Evolutionary conservation across 2,329 filamentous ascomycete species (phyloP).

Genomic region (Talaromyces islandicus): DNA sequence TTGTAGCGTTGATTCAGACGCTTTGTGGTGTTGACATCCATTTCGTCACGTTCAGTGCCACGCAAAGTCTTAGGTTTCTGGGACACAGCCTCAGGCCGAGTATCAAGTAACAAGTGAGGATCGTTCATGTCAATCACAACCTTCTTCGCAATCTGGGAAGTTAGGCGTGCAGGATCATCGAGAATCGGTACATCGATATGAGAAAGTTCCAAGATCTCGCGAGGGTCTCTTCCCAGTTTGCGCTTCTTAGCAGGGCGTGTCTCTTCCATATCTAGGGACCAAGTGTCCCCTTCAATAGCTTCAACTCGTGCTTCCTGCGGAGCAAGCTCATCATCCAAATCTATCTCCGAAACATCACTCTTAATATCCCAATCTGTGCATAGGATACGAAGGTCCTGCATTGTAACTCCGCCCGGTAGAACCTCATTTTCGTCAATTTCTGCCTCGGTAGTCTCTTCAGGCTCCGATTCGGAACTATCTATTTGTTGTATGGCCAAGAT

Average conservation of each 20-base stretch:
- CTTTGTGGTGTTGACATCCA: constrained; percentile 65
- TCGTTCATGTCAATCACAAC: constrained; percentile 85
- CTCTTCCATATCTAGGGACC: constrained; percentile 35
- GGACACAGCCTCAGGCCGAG: constrained; percentile 56
- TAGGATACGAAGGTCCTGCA: constrained; percentile 76
- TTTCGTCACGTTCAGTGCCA: constrained; percentile 44
- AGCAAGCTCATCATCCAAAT: constrained; percentile 20
- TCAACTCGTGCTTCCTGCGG: constrained; percentile 21
- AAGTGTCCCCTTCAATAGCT: constrained; percentile 54
- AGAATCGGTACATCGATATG: constrained; percentile 64
- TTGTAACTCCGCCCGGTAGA: constrained; percentile 60
- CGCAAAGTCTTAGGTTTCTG: constrained; percentile 44
- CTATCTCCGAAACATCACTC: constrained; percentile 45
- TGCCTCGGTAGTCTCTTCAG: constrained; percentile 45
- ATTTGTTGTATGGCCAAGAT: constrained; percentile 35
- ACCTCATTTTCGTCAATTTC: constrained; percentile 59
- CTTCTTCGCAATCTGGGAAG: constrained; percentile 66
- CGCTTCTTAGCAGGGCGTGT: constrained; percentile 60
- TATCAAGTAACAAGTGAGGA: constrained; percentile 76
- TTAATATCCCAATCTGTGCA: constrained; percentile 79
- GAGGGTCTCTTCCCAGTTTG: constrained; percentile 43
- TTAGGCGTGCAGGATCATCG: constrained; percentile 72
- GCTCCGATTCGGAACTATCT: constrained; percentile 44
- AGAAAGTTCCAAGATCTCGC: constrained; percentile 46
- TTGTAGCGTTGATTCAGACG: constrained; percentile 82